These are phyloP conservation scores for Vitis hybrid DNA, from an alignment of 177 flowering plant genomes.

Conservation along the genomic window DNA sequence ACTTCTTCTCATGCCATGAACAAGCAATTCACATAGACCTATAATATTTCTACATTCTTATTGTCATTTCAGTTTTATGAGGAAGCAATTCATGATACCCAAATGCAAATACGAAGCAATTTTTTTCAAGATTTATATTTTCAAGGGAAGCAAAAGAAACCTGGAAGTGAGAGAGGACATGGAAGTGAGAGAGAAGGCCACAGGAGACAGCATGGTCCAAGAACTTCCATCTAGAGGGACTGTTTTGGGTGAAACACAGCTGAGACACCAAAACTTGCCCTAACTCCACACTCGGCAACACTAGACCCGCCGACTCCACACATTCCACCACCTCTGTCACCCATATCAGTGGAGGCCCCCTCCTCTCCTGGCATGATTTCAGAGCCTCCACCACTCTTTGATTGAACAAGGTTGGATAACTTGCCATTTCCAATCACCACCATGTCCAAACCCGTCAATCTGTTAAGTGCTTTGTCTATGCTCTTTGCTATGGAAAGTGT, in stretches of 20 bases:
- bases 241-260: constrained; percentile 53
- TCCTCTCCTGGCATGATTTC: constrained; percentile 39
- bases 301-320: constrained; percentile 31
- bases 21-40: too few species aligned
- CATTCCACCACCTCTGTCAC: constrained; percentile 42
- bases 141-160: constrained; percentile 45
- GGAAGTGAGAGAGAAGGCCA: constrained; percentile 57
- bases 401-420: constrained; percentile 2
- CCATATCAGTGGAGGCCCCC: constrained; percentile 50
- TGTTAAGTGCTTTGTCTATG: too few species aligned
- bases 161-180: constrained; percentile 59
- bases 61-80: too few species aligned
- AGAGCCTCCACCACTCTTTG: constrained; percentile 37
- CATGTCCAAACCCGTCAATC: not conserved
- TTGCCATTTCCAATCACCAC: not conserved
- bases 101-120: too few species aligned
- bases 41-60: too few species aligned
- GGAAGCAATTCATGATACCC: too few species aligned
- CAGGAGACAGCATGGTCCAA: constrained; percentile 53
- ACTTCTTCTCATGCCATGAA: too few species aligned
- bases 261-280: constrained; percentile 51
- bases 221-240: constrained; percentile 66
- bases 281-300: constrained; percentile 48
- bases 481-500: too few species aligned
- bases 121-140: constrained; percentile 17